phyloP scores from a whole-genome alignment of 1,284 basidiomycete genomes.

The Porogramme epimiltina region DNA sequence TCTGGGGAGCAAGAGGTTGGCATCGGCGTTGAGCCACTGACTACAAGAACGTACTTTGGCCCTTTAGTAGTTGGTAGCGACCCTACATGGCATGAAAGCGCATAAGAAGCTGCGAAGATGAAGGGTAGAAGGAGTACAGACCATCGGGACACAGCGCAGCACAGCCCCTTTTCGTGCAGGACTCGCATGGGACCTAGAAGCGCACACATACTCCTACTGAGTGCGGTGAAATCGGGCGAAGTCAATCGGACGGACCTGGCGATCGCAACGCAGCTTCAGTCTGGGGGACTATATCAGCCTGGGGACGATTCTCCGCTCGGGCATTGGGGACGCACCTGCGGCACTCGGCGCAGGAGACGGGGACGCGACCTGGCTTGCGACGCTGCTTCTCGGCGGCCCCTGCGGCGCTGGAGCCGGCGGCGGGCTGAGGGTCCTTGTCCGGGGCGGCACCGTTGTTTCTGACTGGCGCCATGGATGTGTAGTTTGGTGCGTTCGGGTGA shows the following conservation, averaged over 20 bases:
- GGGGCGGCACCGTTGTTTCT: conserved; percentile 6
- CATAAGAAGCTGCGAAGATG: neutral
- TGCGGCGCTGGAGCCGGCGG: conserved; percentile 6
- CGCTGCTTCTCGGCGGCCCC: conserved; percentile 26
- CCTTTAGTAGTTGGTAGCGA: conserved; percentile 57
- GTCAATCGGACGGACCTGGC: conserved; percentile 45
- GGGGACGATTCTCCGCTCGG: conserved; percentile 6
- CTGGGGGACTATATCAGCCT: conserved; percentile 35
- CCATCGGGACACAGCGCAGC: conserved; percentile 72
- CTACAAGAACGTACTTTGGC: conserved; percentile 37
- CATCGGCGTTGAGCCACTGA: neutral
- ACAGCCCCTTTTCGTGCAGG: conserved; percentile 69
- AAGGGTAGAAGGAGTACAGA: conserved; percentile 22
- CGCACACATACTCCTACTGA: neutral
- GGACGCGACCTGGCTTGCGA: conserved; percentile 49
- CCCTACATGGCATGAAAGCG: conserved; percentile 38
- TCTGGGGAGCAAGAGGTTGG: conserved; percentile 31
- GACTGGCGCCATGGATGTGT: conserved; percentile 18
- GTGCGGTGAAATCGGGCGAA: neutral
- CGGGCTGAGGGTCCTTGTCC: conserved; percentile 11
- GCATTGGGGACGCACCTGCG: conserved; percentile 43
- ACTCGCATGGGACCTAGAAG: conserved; percentile 45
- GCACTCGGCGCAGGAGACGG: conserved; percentile 75
- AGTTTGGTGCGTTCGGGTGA: too few species aligned
- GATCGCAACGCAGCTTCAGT: conserved; percentile 73